Base-by-base conservation (phyloP, 1,139 yeast genomes). In the Hansenula lynferdii region DNA sequence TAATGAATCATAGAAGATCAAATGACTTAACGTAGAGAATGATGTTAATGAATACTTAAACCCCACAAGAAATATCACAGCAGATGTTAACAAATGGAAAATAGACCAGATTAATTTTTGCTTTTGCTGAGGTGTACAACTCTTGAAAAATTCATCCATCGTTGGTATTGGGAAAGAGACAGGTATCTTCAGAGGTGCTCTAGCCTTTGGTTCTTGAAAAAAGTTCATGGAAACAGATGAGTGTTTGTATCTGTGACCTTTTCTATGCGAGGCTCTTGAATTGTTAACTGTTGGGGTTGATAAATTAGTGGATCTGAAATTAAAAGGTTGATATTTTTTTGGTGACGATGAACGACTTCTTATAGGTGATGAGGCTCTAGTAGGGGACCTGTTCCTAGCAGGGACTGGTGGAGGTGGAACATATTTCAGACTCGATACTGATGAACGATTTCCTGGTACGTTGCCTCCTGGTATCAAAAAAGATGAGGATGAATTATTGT, bases 211-310 rank as follows among this genome's bases (percentile, higher is more conserved):
- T 55, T 90, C 97, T 57, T 86, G 96, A 60, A 92, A 92, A 57
- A 90, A 75, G 58, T 92, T 92, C 92, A 92, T 85, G 4, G 96
- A 85, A 6, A 92, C 96, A n/a, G 97, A 87, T 6, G 97, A 87
- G 47, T 92, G 97, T 58, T 92, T 92, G 57, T 92, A 92, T 51
- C 90, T 77, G 62, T 92, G 98, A 10, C 98, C 97, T 48, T 90
- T 81, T 65, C 97, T 77, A 54, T 86, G 94, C 0, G 85, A 79
- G 0, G 90, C 75, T 42, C 62, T 42, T 38, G 53, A 40, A 54
- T 58, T 58, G 15, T 32, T 40, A 5, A 42, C 34, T 16, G 46
- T 44, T 8, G 54, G 45, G 30, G 56, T 49, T 41, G 60, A 53
- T 28, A 66, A 46, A 30, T 67, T 62, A 26, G 70, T 64, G 2